These are phyloP conservation scores for Didymella arachidicola DNA, from an alignment of 2,329 filamentous ascomycete species.

Conservation along the genomic window DNA sequence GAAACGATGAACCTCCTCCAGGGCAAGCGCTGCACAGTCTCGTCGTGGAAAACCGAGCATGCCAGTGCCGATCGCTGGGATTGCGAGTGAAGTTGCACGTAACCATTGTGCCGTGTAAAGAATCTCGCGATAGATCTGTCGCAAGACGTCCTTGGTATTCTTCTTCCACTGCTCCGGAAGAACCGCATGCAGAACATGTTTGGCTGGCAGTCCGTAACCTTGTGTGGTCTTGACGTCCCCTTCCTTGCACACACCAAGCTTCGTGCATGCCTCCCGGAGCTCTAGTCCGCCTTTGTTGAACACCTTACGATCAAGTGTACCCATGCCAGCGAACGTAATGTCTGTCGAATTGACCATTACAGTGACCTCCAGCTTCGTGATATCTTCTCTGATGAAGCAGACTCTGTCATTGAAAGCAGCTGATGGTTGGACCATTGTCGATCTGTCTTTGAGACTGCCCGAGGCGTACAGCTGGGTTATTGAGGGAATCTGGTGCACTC, in stretches of 20 bases:
- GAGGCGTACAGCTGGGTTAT: constrained; percentile 39
- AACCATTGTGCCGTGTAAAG: constrained; percentile 35
- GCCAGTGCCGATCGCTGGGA: constrained; percentile 46
- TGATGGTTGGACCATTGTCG: constrained; percentile 35
- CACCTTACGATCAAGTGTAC: constrained; percentile 42
- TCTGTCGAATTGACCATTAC: constrained; percentile 47
- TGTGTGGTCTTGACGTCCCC: constrained; percentile 41
- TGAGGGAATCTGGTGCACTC: constrained; percentile 38
- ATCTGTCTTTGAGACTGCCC: constrained; percentile 33
- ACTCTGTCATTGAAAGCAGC: constrained; percentile 39
- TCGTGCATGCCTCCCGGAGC: constrained; percentile 32
- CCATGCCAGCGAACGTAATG: constrained; percentile 34
- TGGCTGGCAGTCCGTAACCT: constrained; percentile 41
- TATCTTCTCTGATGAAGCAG: constrained; percentile 43
- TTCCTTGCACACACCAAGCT: constrained; percentile 36
- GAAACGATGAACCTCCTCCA: constrained; percentile 46
- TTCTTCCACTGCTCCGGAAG: constrained; percentile 36
- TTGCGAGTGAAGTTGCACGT: constrained; percentile 41
- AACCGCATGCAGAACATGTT: constrained; percentile 41
- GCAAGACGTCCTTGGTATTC: constrained; percentile 35
- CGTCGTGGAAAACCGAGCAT: constrained; percentile 38
- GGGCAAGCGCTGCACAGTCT: constrained; percentile 41
- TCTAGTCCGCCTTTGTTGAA: constrained; percentile 40
- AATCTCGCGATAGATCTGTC: constrained; percentile 41
- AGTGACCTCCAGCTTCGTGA: constrained; percentile 45